Evolutionary conservation across 345 rosid species (phyloP), one percentile per base, ranked within the genome.

Genomic region (Boechera divaricarpa): DNA sequence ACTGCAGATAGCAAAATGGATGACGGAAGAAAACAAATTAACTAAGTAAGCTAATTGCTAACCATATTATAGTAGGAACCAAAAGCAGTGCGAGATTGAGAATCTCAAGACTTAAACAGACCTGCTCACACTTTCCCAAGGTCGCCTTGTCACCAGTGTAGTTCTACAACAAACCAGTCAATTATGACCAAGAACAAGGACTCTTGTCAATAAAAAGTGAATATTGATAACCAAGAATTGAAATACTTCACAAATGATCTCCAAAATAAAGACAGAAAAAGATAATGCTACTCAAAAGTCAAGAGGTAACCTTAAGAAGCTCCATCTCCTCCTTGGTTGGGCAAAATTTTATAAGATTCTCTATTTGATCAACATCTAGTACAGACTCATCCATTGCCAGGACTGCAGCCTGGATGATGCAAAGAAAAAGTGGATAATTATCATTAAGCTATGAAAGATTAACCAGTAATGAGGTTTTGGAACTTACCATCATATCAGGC

Each of bases 251-350:
- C 28, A 33, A 55, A 68, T 47, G 21, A 71, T 16, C 49, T 41
- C 56, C 26, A 51, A 15, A 38, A 36, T 67, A 65, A 26, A 70
- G 41, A 60, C 12, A 49, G 5, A 57, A 4, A 62, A 51, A 33
- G 21, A 41, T 4, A 38, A 45, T 79, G 65, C 61, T 49, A 57
- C 29, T 65, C 18, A 72, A 59, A 29, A 81, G 57, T 74, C 55
- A 41, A 83, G 68, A 77, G 44, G 47, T 61, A 69, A 95, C 99
- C 99, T 95, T 95, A 42, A 95, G 92, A 80, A 81, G 88, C 79
- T 95, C 99, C 97, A 93, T 93, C 87, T 96, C 99, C 84, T 96
- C 99, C 81, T 96, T 96, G 7, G 98, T 93, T 32, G 98, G 99
- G 72, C 98, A 96, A 81, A 93, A 93, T 65, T 96, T 96, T 80